Evolutionary conservation across 176 grass and related monocot species (phyloP).

Genomic region (Coix lacrymajobi): DNA sequence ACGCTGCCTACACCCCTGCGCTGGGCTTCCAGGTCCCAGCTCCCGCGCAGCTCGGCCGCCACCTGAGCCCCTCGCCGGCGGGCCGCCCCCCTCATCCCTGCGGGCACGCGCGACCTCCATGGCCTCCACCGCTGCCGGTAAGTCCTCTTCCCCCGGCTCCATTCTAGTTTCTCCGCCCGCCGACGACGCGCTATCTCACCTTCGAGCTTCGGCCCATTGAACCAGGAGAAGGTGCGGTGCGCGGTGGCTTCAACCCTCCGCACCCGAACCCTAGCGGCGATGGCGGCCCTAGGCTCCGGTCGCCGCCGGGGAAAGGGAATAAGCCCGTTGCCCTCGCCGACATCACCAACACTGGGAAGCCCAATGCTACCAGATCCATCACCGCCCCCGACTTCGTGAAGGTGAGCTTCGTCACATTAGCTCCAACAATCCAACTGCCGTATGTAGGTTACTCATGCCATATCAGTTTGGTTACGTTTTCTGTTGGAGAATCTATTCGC

Average conservation of each 20-base stretch:
- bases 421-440: neutral
- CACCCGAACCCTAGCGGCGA: neutral
- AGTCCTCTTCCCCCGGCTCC: neutral
- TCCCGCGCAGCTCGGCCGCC: neutral
- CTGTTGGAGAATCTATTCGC: neutral
- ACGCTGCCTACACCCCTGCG: too few relatives aligned
- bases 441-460: neutral
- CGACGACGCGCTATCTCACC: neutral
- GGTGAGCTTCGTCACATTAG: slow-evolving; percentile 6
- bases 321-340: slow-evolving; percentile 36
- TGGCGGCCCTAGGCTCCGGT: neutral
- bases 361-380: slow-evolving; percentile 15
- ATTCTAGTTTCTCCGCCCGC: neutral
- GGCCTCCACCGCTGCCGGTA: slow-evolving; percentile 33
- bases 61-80: neutral
- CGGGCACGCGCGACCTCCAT: neutral
- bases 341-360: slow-evolving; percentile 51
- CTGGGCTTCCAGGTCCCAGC: neutral
- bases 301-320: slow-evolving; percentile 4
- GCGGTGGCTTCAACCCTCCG: neutral
- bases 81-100: neutral
- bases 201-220: neutral
- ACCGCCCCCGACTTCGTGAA: slow-evolving; percentile 27
- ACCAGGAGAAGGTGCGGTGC: slow-evolving; percentile 16
- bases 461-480: neutral